phyloP scores from a whole-genome alignment of 257 asterid species.

The Agastache rugosa region DNA sequence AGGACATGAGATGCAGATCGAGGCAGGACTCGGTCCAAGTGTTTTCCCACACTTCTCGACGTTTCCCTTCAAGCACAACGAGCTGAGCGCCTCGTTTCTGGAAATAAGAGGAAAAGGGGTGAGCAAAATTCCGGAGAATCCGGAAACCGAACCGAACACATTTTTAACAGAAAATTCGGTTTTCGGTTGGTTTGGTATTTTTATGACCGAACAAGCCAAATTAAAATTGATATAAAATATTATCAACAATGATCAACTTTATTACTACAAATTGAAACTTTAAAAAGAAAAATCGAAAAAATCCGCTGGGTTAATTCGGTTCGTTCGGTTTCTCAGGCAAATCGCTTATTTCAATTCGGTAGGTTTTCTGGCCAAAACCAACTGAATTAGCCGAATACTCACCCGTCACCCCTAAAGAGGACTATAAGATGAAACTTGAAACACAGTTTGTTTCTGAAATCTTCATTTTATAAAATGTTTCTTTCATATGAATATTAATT shows the following conservation, averaged over 20 bases:
- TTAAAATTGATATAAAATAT: too few species aligned
- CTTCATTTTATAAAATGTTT: slow-evolving; percentile 1
- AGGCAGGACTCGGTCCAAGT: slow-evolving; percentile 83
- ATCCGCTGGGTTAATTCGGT: too few species aligned
- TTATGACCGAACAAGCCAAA: too few species aligned
- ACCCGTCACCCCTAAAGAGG: not conserved
- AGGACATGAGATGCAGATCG: slow-evolving; percentile 95
- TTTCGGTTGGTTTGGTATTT: not conserved
- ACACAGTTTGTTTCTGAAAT: not conserved
- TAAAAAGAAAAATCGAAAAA: too few species aligned
- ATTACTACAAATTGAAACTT: too few species aligned
- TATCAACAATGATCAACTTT: too few species aligned
- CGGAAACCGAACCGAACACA: not conserved
- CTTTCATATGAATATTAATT: not conserved
- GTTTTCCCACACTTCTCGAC: slow-evolving; percentile 84
- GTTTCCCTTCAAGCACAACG: slow-evolving; percentile 89
- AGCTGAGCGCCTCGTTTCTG: slow-evolving; percentile 91
- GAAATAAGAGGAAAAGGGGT: not conserved
- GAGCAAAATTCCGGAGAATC: not conserved
- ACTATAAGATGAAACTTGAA: not conserved
- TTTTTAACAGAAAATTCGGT: not conserved
- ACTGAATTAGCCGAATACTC: too few species aligned
- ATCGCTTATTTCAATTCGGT: too few species aligned
- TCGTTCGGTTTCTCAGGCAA: too few species aligned
- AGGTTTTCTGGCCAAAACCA: too few species aligned